phyloP scores from a whole-genome alignment of 2,329 filamentous ascomycete genomes.

The Colletotrichum caudatum region DNA sequence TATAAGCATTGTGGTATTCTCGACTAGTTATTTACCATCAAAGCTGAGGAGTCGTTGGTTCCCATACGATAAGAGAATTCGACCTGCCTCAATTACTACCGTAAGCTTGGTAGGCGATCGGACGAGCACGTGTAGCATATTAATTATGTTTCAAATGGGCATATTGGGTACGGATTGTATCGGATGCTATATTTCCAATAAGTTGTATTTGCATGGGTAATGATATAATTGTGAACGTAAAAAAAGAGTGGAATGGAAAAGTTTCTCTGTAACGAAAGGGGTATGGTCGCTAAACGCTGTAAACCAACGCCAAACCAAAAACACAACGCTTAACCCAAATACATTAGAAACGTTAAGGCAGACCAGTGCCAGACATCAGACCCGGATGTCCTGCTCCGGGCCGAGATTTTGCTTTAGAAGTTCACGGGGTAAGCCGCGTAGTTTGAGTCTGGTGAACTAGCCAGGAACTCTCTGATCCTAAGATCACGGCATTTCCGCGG shows the following conservation, averaged over 20 bases:
- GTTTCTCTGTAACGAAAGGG: background rate
- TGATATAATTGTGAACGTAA: background rate
- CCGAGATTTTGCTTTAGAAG: background rate
- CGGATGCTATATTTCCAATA: background rate
- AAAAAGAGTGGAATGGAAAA: background rate
- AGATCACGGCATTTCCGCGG: slow-evolving; percentile 18
- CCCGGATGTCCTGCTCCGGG: background rate
- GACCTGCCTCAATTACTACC: background rate
- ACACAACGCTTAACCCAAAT: slow-evolving; percentile 9
- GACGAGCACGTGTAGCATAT: background rate
- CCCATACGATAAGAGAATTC: background rate
- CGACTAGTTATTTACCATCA: background rate
- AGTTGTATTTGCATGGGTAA: background rate
- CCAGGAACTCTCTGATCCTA: slow-evolving; percentile 8
- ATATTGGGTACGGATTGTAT: background rate
- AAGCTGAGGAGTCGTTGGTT: too few species aligned
- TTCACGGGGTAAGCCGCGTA: slow-evolving; percentile 9
- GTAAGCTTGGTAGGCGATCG: background rate
- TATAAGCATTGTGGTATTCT: background rate
- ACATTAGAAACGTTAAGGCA: background rate
- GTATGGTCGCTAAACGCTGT: background rate
- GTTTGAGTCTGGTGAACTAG: slow-evolving; percentile 8
- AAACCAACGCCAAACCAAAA: background rate
- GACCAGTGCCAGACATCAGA: too few species aligned
- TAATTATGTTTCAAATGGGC: background rate